Conservation (phyloP, 176 grass and related monocot species). For the Panicum miliaceum region DNA sequence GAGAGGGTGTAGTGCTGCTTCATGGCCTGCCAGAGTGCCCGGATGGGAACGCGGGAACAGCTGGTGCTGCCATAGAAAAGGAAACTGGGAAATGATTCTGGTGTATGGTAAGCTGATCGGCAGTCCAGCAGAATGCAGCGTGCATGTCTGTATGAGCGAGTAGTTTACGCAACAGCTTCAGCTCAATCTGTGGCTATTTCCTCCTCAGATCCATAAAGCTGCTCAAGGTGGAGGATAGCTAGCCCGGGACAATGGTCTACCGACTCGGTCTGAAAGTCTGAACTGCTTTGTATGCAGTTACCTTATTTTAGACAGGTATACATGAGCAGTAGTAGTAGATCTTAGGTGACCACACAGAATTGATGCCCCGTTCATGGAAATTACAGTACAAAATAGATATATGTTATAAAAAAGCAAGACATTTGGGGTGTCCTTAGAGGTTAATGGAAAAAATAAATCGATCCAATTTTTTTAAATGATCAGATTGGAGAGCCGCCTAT, state of each 20-base stretch:
- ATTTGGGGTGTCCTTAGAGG: too few relatives aligned
- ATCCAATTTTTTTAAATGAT: too few relatives aligned
- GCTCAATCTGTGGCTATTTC: constrained; percentile 1
- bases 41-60: constrained; percentile 47
- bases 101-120: not conserved
- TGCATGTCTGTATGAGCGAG: not conserved
- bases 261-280: not conserved
- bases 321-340: not conserved
- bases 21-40: not conserved
- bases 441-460: too few relatives aligned
- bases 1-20: not conserved
- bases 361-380: not conserved
- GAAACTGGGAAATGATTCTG: constrained; percentile 14
- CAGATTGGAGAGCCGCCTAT: too few relatives aligned
- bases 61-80: constrained; percentile 39
- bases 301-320: not conserved
- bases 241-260: not conserved
- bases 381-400: too few relatives aligned
- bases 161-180: not conserved
- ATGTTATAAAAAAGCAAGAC: too few relatives aligned
- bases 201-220: not conserved
- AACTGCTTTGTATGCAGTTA: not conserved
- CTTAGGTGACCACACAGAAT: not conserved
- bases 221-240: not conserved
- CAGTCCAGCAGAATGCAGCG: not conserved